Percentiles rank a stretch among this genome's conserved stretches.
These are phyloP conservation scores for Colletotrichum lini DNA, from an alignment of 2,329 filamentous ascomycete species.

Conservation along the genomic window DNA sequence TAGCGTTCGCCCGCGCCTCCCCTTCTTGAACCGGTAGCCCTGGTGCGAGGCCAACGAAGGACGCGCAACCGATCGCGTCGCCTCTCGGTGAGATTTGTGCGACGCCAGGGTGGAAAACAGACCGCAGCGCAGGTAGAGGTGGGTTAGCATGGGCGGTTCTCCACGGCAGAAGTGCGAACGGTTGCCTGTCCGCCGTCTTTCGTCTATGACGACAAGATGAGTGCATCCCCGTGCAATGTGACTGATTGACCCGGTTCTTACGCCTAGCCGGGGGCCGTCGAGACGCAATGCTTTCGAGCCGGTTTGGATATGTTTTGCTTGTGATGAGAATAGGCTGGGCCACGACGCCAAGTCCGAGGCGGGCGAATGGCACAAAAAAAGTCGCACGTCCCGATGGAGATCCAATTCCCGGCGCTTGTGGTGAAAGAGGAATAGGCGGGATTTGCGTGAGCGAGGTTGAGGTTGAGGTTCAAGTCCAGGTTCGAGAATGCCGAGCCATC, in stretches of 20 bases:
- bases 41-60: conserved; percentile 22
- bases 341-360: conserved; percentile 11
- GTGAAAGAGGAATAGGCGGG: conserved; percentile 13
- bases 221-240: background rate
- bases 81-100: conserved; percentile 26
- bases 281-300: conserved; percentile 8
- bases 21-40: background rate
- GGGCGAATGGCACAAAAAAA: conserved; percentile 16
- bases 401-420: conserved; percentile 13
- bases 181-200: conserved; percentile 1
- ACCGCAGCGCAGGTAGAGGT: background rate
- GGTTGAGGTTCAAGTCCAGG: conserved; percentile 23
- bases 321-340: conserved; percentile 16
- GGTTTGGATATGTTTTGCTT: conserved; percentile 2
- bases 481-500: conserved; percentile 17
- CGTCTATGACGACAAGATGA: conserved; percentile 18
- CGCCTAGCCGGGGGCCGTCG: background rate
- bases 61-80: conserved; percentile 10
- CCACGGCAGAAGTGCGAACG: background rate
- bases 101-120: conserved; percentile 6
- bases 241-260: background rate
- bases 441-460: conserved; percentile 6
- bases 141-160: background rate
- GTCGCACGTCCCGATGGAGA: conserved; percentile 11
- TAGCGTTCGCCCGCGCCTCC: background rate